These are phyloP conservation scores for Cudoniella acicularis DNA, from an alignment of 495 filamentous ascomycete species.

Conservation along the genomic window DNA sequence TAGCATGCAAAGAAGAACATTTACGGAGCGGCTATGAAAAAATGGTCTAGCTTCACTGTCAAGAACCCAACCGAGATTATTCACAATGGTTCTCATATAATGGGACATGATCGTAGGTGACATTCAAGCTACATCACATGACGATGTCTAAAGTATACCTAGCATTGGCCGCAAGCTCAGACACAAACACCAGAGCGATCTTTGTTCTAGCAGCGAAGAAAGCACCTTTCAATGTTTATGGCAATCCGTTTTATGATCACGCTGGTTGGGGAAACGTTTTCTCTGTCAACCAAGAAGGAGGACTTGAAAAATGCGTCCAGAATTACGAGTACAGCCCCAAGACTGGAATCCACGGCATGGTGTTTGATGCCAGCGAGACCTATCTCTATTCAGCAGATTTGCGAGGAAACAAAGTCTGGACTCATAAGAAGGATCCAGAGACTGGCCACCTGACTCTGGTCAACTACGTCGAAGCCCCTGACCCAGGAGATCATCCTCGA, in stretches of 20 bases:
- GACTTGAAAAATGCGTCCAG: constrained; percentile 65
- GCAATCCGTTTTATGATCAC: constrained; percentile 82
- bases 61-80: constrained; percentile 73
- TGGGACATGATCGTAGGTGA: constrained; percentile 55
- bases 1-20: constrained; percentile 76
- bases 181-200: constrained; percentile 80
- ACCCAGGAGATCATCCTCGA: constrained; percentile 68
- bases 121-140: constrained; percentile 5
- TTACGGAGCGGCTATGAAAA: constrained; percentile 86
- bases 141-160: constrained; percentile 9
- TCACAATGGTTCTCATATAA: constrained; percentile 68
- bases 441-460: constrained; percentile 63
- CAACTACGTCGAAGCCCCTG: constrained; percentile 66
- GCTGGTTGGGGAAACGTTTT: constrained; percentile 79
- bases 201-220: constrained; percentile 75
- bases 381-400: constrained; percentile 86
- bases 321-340: constrained; percentile 72
- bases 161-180: constrained; percentile 63
- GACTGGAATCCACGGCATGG: constrained; percentile 84
- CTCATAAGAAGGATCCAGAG: constrained; percentile 60
- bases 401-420: constrained; percentile 81
- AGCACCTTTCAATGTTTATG: constrained; percentile 75
- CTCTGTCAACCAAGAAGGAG: constrained; percentile 58
- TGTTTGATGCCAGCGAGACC: constrained; percentile 78
- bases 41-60: constrained; percentile 77